Evolutionary conservation across 345 rosid species (phyloP).

Genomic region (Barbarea vulgaris): DNA sequence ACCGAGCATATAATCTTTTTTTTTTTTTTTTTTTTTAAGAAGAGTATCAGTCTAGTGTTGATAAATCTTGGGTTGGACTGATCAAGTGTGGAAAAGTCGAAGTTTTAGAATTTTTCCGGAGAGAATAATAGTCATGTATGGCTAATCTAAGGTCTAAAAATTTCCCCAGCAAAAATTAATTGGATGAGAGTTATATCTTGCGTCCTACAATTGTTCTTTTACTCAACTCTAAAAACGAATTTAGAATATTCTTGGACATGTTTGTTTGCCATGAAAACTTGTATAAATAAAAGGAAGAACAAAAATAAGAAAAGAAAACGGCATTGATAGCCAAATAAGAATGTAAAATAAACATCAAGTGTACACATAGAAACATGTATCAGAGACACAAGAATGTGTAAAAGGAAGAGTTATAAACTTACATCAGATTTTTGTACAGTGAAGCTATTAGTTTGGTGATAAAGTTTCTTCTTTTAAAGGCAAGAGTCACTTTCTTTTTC

Average conservation of each 20-base stretch:
- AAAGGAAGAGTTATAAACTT: slow-evolving; percentile 14
- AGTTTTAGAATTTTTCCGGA: background rate
- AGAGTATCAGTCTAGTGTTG: background rate
- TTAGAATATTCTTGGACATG: slow-evolving; percentile 3
- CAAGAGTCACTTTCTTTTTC: slow-evolving; percentile 29
- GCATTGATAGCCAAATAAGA: slow-evolving; percentile 24
- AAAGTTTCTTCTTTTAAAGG: slow-evolving; percentile 15
- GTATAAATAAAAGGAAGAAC: slow-evolving; percentile 1
- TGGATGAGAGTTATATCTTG: background rate
- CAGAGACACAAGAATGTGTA: slow-evolving; percentile 28
- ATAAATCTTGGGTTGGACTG: background rate
- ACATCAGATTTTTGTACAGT: slow-evolving; percentile 42
- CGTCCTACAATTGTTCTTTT: background rate
- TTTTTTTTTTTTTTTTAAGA: no score
- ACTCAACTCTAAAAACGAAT: background rate
- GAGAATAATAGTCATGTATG: background rate
- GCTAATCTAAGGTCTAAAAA: background rate
- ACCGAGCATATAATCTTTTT: no score
- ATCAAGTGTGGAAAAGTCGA: background rate
- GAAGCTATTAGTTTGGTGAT: slow-evolving; percentile 34
- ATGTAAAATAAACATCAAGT: slow-evolving; percentile 23
- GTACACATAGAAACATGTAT: slow-evolving; percentile 31
- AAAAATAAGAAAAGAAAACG: background rate
- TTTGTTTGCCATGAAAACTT: slow-evolving; percentile 14
- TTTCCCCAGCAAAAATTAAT: background rate